These are phyloP conservation scores for Amylostereum areolatum DNA, from an alignment of 1,284 basidiomycete genomes.

Conservation along the genomic window DNA sequence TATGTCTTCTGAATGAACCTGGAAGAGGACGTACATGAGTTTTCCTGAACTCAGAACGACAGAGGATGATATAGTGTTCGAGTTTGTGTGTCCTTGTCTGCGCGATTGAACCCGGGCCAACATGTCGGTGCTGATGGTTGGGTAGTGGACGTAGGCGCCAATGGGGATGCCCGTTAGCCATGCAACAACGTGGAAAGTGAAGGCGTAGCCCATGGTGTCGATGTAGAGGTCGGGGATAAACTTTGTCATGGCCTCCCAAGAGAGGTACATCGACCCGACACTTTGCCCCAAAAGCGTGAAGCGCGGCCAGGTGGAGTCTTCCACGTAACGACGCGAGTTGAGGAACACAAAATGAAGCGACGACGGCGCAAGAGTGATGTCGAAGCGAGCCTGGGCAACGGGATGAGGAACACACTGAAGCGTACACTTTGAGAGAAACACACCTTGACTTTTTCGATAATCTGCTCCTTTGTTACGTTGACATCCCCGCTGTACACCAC, in stretches of 20 bases:
- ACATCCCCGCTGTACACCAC: conserved; percentile 91
- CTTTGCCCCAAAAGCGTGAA: conserved; percentile 94
- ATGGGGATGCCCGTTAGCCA: conserved; percentile 64
- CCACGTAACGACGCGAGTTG: conserved; percentile 63
- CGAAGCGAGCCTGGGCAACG: conserved; percentile 67
- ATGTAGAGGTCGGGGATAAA: conserved; percentile 88
- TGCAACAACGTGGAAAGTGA: conserved; percentile 79
- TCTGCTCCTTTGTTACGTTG: conserved; percentile 74
- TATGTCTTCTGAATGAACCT: not conserved
- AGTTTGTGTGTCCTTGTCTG: conserved; percentile 64
- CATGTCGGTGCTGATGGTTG: conserved; percentile 95
- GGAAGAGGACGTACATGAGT: conserved; percentile 51
- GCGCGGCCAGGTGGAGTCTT: conserved; percentile 78
- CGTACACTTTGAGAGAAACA: conserved; percentile 11
- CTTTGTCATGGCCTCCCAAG: conserved; percentile 71
- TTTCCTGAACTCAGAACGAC: conserved; percentile 59
- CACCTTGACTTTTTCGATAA: conserved; percentile 81
- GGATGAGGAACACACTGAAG: not conserved
- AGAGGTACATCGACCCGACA: conserved; percentile 80
- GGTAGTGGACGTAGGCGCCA: conserved; percentile 94
- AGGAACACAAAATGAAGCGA: conserved; percentile 80
- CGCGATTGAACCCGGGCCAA: conserved; percentile 70
- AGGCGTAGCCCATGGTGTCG: conserved; percentile 98
- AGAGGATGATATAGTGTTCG: conserved; percentile 54
- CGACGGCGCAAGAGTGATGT: conserved; percentile 62